These are phyloP conservation scores for Cryptosporidium sp. DNA, from an alignment of 169 alveolate species.

Conservation along the genomic window DNA sequence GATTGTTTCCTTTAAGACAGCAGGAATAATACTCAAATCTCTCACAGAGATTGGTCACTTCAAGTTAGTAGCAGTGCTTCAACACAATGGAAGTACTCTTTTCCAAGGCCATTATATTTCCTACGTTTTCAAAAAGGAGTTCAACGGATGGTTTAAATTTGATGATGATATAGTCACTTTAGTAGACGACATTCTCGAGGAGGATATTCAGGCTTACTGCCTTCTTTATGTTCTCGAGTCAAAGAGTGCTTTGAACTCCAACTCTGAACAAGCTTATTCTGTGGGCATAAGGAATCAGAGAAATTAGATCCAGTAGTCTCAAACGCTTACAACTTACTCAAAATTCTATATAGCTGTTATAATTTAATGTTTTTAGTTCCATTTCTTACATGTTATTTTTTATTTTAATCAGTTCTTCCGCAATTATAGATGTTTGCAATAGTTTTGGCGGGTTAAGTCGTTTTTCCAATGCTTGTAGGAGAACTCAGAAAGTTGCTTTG, in stretches of 20 bases:
- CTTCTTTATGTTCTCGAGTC: constrained; percentile 63
- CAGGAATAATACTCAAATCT: constrained; percentile 68
- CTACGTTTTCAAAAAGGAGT: constrained; percentile 31
- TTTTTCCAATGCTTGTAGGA: neutral
- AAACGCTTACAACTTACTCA: neutral
- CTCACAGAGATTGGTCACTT: constrained; percentile 46
- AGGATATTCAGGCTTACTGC: constrained; percentile 68
- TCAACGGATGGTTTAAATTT: constrained; percentile 47
- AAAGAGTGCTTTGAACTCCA: constrained; percentile 11
- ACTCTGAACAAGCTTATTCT: neutral
- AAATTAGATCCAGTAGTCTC: neutral
- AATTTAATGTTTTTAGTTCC: constrained; percentile 1
- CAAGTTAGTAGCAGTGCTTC: constrained; percentile 57
- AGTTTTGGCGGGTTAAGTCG: neutral
- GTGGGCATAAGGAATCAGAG: neutral
- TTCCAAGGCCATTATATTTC: constrained; percentile 74
- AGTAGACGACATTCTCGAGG: constrained; percentile 34
- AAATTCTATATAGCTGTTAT: neutral
- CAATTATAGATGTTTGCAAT: neutral
- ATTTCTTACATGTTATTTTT: neutral
- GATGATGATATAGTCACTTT: constrained; percentile 64
- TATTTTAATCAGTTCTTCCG: neutral
- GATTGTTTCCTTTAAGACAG: constrained; percentile 57
- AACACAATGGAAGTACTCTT: constrained; percentile 62
- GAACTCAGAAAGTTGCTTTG: too few species aligned